phyloP scores from a whole-genome alignment of 257 asterid species.

The Echites panduratus region DNA sequence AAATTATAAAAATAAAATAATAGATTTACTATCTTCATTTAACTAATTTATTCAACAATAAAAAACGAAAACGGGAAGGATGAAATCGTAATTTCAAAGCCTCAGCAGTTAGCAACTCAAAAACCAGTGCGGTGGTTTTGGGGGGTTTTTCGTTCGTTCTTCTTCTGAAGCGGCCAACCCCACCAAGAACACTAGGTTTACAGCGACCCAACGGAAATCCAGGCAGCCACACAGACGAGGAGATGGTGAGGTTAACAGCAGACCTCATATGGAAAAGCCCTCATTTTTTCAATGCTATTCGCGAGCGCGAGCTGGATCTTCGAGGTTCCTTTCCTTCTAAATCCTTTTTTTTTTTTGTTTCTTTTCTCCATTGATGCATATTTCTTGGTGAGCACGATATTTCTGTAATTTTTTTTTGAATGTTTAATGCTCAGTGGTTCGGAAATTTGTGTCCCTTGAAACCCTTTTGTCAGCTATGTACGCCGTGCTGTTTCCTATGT shows the following conservation, averaged over 20 bases:
- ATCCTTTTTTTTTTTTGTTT: background rate
- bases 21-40: too few species aligned
- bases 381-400: background rate
- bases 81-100: background rate
- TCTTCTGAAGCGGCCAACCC: slow-evolving; percentile 7
- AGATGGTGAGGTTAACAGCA: slow-evolving; percentile 88
- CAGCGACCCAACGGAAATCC: background rate
- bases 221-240: background rate
- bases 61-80: too few species aligned
- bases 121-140: background rate
- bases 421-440: too few species aligned
- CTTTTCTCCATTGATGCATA: background rate
- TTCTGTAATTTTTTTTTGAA: background rate
- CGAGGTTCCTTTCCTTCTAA: slow-evolving; percentile 45
- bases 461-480: background rate
- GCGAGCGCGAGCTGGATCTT: slow-evolving; percentile 92
- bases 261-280: slow-evolving; percentile 94
- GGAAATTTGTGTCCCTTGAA: background rate
- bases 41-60: too few species aligned
- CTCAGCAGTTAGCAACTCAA: too few species aligned
- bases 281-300: slow-evolving; percentile 89
- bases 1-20: too few species aligned
- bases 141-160: slow-evolving; percentile 21
- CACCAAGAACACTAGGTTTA: background rate
- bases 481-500: background rate